A percentile compares a stretch with the other conserved stretches of the same genome.
Evolutionary conservation across 345 rosid genomes (phyloP).

Genomic region (Iberis pinnata): DNA sequence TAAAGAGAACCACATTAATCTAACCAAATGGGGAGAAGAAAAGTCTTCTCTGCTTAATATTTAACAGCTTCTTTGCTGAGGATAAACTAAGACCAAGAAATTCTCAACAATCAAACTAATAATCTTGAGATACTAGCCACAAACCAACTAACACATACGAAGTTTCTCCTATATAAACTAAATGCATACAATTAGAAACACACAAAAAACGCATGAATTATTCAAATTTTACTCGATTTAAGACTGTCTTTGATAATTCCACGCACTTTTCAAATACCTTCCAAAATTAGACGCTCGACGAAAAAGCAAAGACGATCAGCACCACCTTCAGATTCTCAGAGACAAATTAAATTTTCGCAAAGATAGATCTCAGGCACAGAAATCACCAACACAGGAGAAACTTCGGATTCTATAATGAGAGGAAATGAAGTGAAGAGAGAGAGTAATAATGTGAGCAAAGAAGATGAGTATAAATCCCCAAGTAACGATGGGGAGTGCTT

Average conservation of each 20-base stretch:
- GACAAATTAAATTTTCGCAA: neutral
- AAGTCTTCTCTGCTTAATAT: no score
- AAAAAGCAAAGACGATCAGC: neutral
- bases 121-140: constrained; percentile 21
- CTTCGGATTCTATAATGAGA: constrained; percentile 16
- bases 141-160: neutral
- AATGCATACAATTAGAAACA: neutral
- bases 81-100: neutral
- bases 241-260: neutral
- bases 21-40: neutral
- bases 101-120: neutral
- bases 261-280: constrained; percentile 18
- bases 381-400: constrained; percentile 9
- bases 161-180: neutral
- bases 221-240: constrained; percentile 4
- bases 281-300: constrained; percentile 11
- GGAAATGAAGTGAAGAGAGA: neutral
- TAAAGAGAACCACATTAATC: neutral
- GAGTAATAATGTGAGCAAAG: no score
- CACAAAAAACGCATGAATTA: neutral
- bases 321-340: constrained; percentile 9
- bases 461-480: no score
- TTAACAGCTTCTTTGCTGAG: constrained; percentile 1
- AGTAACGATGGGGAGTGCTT: no score
- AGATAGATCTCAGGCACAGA: constrained; percentile 19